phyloP scores from a whole-genome alignment of 2,329 filamentous ascomycete species.

The Alternaria postmessia region DNA sequence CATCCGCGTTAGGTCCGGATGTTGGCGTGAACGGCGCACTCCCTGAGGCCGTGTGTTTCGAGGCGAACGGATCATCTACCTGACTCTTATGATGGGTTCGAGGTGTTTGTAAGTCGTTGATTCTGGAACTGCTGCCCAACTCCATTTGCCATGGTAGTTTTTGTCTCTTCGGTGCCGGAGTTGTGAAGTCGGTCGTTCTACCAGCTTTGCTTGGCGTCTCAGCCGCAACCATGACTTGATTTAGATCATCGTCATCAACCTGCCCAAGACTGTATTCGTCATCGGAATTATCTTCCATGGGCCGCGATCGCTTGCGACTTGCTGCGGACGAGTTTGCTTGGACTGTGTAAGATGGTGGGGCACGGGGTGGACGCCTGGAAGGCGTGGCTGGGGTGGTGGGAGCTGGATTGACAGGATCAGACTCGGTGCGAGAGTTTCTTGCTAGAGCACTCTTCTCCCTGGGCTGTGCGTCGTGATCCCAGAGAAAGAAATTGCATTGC shows the following conservation, averaged over 20 bases:
- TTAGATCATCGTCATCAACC: conserved; percentile 44
- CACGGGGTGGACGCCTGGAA: conserved; percentile 24
- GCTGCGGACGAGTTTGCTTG: conserved; percentile 15
- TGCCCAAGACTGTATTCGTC: conserved; percentile 46
- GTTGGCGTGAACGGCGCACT: conserved; percentile 31
- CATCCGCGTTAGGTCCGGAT: conserved; percentile 20
- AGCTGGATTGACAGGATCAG: conserved; percentile 13
- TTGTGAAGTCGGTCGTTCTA: conserved; percentile 50
- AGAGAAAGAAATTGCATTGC: conserved; percentile 66
- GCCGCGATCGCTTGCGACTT: conserved; percentile 43
- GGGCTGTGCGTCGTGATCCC: conserved; percentile 61
- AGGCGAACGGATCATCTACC: conserved; percentile 22
- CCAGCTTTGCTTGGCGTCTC: conserved; percentile 54
- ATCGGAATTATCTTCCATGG: conserved; percentile 36
- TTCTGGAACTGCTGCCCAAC: conserved; percentile 9
- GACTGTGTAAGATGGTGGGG: conserved; percentile 31
- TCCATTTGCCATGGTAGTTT: conserved; percentile 53
- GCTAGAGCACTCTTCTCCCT: conserved; percentile 59
- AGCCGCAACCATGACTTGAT: conserved; percentile 30
- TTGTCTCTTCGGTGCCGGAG: conserved; percentile 41
- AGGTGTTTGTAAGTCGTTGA: conserved; percentile 38
- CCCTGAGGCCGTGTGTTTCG: conserved; percentile 10
- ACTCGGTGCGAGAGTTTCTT: conserved; percentile 59
- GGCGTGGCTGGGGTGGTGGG: conserved; percentile 20
- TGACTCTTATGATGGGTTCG: conserved; percentile 26